Evolutionary conservation across 2,329 filamentous ascomycete species (phyloP).

Genomic region (Coniosporium tulheliwenetii): DNA sequence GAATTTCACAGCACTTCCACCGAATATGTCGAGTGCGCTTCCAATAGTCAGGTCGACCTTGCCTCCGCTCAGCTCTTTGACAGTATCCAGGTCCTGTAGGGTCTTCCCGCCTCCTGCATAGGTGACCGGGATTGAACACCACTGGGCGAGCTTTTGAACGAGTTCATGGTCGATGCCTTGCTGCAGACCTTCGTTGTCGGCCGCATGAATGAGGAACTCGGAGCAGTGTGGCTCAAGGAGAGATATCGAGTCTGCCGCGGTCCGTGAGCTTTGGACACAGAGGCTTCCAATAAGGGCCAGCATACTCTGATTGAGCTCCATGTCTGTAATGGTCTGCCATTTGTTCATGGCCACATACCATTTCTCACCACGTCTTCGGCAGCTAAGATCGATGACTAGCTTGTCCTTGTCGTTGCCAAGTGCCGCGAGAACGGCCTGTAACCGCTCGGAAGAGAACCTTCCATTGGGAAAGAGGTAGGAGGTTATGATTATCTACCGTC

Average conservation of each 20-base stretch:
- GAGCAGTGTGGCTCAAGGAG: constrained; percentile 80
- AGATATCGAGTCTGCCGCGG: constrained; percentile 53
- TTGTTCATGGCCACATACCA: constrained; percentile 99
- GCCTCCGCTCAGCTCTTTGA: constrained; percentile 62
- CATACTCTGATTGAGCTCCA: constrained; percentile 76
- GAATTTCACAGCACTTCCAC: constrained; percentile 72
- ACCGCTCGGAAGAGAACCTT: constrained; percentile 60
- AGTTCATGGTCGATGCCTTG: constrained; percentile 78
- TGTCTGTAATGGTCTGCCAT: constrained; percentile 95
- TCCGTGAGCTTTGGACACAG: not conserved
- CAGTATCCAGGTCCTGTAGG: constrained; percentile 66
- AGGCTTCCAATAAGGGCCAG: not conserved
- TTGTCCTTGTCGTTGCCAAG: constrained; percentile 62
- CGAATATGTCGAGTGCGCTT: constrained; percentile 91
- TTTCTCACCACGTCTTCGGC: constrained; percentile 54
- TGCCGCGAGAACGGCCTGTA: constrained; percentile 57
- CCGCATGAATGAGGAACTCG: constrained; percentile 93
- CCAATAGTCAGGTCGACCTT: constrained; percentile 91
- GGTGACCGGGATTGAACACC: constrained; percentile 86
- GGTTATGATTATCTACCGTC: constrained; percentile 79
- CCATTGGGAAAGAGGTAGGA: constrained; percentile 83
- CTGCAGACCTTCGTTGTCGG: constrained; percentile 90
- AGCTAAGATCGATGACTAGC: constrained; percentile 91
- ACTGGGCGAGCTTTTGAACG: constrained; percentile 59
- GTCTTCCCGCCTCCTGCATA: constrained; percentile 88